Base-by-base conservation (phyloP, 2,329 filamentous ascomycete genomes). In the Tolypocladium tropicale region DNA sequence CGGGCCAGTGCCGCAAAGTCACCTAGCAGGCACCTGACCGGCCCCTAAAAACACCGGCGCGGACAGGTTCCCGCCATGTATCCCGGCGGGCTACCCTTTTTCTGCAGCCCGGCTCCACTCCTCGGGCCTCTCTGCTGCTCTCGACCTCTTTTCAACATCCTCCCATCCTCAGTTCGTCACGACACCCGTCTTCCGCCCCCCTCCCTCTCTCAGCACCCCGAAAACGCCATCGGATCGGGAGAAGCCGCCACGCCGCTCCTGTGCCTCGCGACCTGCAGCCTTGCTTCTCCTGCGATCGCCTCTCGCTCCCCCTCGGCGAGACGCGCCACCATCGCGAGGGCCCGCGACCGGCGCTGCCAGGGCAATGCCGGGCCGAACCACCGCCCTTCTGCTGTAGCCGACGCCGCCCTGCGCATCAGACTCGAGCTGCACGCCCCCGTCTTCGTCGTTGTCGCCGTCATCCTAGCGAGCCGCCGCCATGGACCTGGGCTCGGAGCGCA, bases 401-500 rank as follows among this genome's bases (percentile, higher is more conserved):
- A 49, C 46, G 46, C 28, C 28, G 18, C 28, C 28, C 28, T 14
- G 46, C 28, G 46, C 46, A 49, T 5, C 28, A 10, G 14, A 12
- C 16, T 30, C 46, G 28, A 49, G 9, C 28, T 32, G 46, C 28
- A 6, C 46, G 16, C 28, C 46, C 25, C 46, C 25, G 7, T 16
- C 23, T 1, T n/a, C 25, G 6, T 30, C 43, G 6, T 30, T 25
- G 14, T 16, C 16, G 21, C 6, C 46, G 46, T 21, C 46, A 28
- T 32, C 46, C 12, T 49, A 49, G 46, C 46, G 28, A 49, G 46
- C 46, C 46, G 25, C 28, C 37, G 52, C 52, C 58, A 72, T 71
- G 70, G 68, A 72, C 37, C 61, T 59, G 34, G 58, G 62, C 43
- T 58, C 63, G 25, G 69, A 70, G 43, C 61, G 60, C 21, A 68